Evolutionary conservation across 1,284 basidiomycete species (phyloP).

Genomic region (Ustilago tritici): DNA sequence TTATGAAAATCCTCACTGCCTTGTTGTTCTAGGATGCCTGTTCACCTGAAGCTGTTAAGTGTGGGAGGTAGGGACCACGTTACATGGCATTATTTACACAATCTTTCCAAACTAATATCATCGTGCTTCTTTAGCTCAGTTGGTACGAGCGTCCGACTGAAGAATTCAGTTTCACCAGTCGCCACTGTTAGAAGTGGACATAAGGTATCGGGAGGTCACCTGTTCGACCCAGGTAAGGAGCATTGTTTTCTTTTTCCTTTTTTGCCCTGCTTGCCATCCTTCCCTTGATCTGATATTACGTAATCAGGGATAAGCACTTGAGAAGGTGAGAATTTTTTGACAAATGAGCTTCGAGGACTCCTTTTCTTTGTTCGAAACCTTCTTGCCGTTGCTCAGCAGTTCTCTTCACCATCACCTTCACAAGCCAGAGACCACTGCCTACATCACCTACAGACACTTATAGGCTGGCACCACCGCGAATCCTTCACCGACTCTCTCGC

Average conservation of each 20-base stretch:
- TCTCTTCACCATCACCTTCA: not conserved
- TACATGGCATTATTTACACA: too few species aligned
- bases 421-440: not conserved
- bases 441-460: not conserved
- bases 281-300: not conserved
- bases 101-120: not conserved
- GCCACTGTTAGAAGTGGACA: constrained; percentile 21
- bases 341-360: not conserved
- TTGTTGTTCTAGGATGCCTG: too few species aligned
- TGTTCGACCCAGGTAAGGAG: constrained; percentile 55
- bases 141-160: constrained; percentile 60
- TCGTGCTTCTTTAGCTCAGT: constrained; percentile 51
- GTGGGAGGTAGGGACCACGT: too few species aligned
- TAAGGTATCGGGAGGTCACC: constrained; percentile 39
- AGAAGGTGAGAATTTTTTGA: constrained; percentile 19
- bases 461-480: not conserved
- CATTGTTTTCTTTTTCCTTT: constrained; percentile 19
- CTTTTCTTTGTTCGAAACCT: constrained; percentile 2
- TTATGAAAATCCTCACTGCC: too few species aligned
- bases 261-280: not conserved
- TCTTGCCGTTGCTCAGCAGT: constrained; percentile 1
- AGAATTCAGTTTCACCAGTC: constrained; percentile 43
- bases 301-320: constrained; percentile 3
- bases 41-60: too few species aligned
- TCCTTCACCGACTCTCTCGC: not conserved